A percentile compares a stretch with the other conserved stretches of the same genome.
phyloP scores from a whole-genome alignment of 2,329 filamentous ascomycete species.

The Botrytis elliptica region DNA sequence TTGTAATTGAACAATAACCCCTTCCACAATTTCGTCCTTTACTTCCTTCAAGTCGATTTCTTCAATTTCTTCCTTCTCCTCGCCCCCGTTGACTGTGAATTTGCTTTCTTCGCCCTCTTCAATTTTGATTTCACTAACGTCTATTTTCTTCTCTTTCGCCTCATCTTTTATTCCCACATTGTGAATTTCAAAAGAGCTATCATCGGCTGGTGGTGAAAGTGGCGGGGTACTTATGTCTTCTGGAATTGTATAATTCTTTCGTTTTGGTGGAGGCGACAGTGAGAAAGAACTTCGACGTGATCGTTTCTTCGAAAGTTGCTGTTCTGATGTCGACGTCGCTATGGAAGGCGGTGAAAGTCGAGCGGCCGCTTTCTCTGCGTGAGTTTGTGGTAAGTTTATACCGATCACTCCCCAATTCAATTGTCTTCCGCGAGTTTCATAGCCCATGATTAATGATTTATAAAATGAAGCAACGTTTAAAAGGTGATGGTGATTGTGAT shows the following conservation, averaged over 20 bases:
- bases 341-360: slow-evolving; percentile 41
- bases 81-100: slow-evolving; percentile 26
- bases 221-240: slow-evolving; percentile 61
- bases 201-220: slow-evolving; percentile 62
- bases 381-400: slow-evolving; percentile 75
- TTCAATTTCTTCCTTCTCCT: slow-evolving; percentile 37
- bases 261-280: slow-evolving; percentile 46
- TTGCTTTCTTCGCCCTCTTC: not conserved
- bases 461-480: slow-evolving; percentile 25
- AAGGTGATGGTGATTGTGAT: slow-evolving; percentile 15
- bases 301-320: slow-evolving; percentile 66
- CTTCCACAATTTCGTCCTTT: slow-evolving; percentile 93
- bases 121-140: not conserved
- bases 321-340: slow-evolving; percentile 29
- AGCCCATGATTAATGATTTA: slow-evolving; percentile 63
- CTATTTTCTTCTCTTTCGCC: not conserved
- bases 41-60: slow-evolving; percentile 80
- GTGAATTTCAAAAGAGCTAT: slow-evolving; percentile 26
- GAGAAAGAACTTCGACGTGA: slow-evolving; percentile 60
- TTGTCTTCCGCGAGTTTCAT: slow-evolving; percentile 96
- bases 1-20: slow-evolving; percentile 82
- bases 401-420: slow-evolving; percentile 89
- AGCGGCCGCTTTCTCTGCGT: slow-evolving; percentile 56
- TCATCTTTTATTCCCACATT: not conserved
- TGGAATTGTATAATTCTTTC: slow-evolving; percentile 13